Evolutionary conservation across 2,329 filamentous ascomycete genomes (phyloP).

Genomic region (Dactylella cylindrospora): DNA sequence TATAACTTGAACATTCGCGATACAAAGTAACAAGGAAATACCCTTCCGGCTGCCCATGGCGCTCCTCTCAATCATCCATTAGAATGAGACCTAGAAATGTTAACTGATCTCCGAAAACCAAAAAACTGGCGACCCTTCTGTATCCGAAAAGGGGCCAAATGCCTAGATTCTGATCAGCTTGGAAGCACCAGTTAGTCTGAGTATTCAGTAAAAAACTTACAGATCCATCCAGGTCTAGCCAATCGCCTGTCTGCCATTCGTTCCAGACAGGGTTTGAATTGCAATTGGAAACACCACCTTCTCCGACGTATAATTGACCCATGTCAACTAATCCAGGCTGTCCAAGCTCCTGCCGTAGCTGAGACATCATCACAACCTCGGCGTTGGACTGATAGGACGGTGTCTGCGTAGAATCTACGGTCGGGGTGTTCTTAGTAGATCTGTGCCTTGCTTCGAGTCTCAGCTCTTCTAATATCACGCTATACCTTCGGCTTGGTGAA

Average conservation of each 20-base stretch:
- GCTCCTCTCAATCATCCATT: too few species aligned
- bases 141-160: conserved; percentile 32
- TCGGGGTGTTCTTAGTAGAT: conserved; percentile 38
- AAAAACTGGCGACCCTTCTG: conserved; percentile 14
- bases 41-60: too few species aligned
- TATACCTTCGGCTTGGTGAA: conserved; percentile 56
- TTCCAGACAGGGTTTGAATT: conserved; percentile 19
- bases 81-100: too few species aligned
- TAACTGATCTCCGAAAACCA: conserved; percentile 13
- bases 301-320: neutral
- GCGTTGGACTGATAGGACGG: conserved; percentile 1
- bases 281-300: neutral
- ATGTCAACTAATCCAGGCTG: neutral
- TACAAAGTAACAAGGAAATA: too few species aligned
- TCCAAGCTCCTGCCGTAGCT: neutral
- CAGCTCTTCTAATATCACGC: conserved; percentile 57
- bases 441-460: conserved; percentile 52
- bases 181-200: neutral
- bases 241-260: conserved; percentile 21
- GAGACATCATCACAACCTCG: neutral
- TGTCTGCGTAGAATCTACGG: conserved; percentile 2
- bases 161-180: conserved; percentile 6
- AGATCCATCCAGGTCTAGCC: conserved; percentile 26
- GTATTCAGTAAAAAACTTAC: conserved; percentile 1
- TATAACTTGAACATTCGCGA: too few species aligned